Base-by-base conservation (phyloP, 345 rosid genomes). In the Syzygium oleosum region DNA sequence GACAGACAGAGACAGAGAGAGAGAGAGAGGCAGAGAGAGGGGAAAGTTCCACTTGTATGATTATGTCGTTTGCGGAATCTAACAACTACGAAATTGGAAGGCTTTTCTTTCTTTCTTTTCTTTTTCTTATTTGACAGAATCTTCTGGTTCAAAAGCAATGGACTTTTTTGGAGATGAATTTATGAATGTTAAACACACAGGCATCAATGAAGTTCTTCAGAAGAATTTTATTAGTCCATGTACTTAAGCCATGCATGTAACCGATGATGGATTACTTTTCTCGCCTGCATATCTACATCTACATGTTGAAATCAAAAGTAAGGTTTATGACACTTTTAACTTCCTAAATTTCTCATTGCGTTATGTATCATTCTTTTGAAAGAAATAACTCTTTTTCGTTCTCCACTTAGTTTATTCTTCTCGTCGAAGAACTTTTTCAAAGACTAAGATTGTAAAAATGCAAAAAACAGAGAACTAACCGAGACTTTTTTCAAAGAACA, bases 51-150 rank as follows among this genome's bases (percentile, higher is more conserved):
- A 59, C 59, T 4, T 6, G 22, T 21, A 87, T 87, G 88, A 87
- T 87, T 84, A 61, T 87, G 88, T 87, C 86, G 86, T 31, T 31
- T 38, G 3, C 80, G 86, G 88, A 87, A 87, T 87, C 88, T 59
- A 87, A n/a, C 49, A 12, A 21, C 56, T 12, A 25, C 85, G 55
- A 84, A 84, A 52, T 51, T 3, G 31, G 11, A 4, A n/a, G n/a
- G 34, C 21, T 8, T 12, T 84, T 84, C 3, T 46, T 51, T 17
- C 43, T 1, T 84, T 84, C 49, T 7, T 46, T 51, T 17, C 43
- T 1, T 84, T 84, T 84, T 27, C 55, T 46, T 46, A 49, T 12
- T 4, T 49, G 41, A 9, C 79, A 46, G 85, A 84, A 73, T 73
- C 80, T 73, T 68, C 11, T 17, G 46, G 78, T 65, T 65, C 78